Percentiles rank a stretch among this genome's conserved stretches.
phyloP scores from a whole-genome alignment of 192 early-diverging fungal genomes.

The Mortierella antarctica region DNA sequence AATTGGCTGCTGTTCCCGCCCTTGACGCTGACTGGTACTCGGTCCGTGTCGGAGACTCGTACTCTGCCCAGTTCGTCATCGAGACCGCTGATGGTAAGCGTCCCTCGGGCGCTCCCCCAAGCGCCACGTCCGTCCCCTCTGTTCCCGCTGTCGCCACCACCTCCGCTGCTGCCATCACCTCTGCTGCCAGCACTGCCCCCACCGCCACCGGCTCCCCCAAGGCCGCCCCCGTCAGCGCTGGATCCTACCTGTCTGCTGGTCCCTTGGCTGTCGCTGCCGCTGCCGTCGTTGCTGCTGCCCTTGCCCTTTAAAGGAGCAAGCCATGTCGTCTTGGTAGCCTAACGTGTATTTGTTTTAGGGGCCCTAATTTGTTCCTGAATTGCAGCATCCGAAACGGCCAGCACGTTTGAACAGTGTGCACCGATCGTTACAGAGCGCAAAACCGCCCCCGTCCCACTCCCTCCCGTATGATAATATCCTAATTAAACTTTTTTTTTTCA shows the following conservation, averaged over 20 bases:
- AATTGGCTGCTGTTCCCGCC: conserved; percentile 3
- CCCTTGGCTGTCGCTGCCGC: conserved; percentile 3
- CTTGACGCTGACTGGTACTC: conserved; percentile 44
- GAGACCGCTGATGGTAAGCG: neutral
- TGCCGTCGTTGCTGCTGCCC: conserved; percentile 11
- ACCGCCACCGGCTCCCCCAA: neutral
- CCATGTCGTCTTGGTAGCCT: too few species aligned
- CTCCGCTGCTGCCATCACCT: neutral
- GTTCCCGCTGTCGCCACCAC: neutral
- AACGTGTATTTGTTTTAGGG: too few species aligned
- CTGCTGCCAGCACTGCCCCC: neutral
- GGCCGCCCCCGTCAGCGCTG: neutral
- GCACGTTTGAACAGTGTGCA: too few species aligned
- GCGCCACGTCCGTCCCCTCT: neutral
- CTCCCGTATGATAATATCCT: too few species aligned
- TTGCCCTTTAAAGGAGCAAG: neutral
- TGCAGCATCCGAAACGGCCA: too few species aligned
- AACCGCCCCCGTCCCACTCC: too few species aligned
- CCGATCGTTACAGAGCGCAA: too few species aligned
- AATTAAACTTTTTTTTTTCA: too few species aligned
- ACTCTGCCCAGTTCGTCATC: conserved; percentile 29
- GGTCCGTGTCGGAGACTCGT: conserved; percentile 17
- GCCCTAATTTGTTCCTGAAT: too few species aligned
- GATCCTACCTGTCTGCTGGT: neutral
- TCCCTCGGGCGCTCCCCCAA: conserved; percentile 9